These are phyloP conservation scores for Lophiotrema nucula DNA, from an alignment of 495 filamentous ascomycete genomes.

Conservation along the genomic window DNA sequence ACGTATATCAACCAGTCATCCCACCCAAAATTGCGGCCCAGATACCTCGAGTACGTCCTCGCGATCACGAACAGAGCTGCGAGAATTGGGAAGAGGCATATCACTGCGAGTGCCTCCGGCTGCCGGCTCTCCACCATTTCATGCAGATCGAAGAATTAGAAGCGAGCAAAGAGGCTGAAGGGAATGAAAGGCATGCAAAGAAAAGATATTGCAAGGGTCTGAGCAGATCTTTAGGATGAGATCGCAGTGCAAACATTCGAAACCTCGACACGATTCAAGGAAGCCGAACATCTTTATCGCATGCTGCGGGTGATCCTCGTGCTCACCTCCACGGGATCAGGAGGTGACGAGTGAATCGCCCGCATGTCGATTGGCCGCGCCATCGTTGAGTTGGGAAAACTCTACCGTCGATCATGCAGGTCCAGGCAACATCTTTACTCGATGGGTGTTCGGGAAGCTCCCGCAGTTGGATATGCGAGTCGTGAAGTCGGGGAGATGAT, in stretches of 20 bases:
- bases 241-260: neutral
- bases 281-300: neutral
- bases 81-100: slow-evolving; percentile 19
- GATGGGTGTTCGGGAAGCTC: no score
- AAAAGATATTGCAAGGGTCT: neutral
- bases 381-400: no score
- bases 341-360: no score
- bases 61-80: slow-evolving; percentile 15
- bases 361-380: no score
- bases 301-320: no score
- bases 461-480: no score
- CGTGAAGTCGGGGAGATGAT: no score
- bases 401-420: no score
- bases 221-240: no score
- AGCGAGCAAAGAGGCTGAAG: neutral
- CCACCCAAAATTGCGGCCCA: slow-evolving; percentile 24
- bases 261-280: neutral
- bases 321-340: no score
- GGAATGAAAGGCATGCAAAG: neutral
- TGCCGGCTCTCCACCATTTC: slow-evolving; percentile 26
- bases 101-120: slow-evolving; percentile 14
- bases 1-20: slow-evolving; percentile 27
- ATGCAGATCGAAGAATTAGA: neutral
- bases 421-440: no score
- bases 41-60: slow-evolving; percentile 14